Conservation (phyloP, 2,329 filamentous ascomycete genomes). For the Penicillium brasilianum region DNA sequence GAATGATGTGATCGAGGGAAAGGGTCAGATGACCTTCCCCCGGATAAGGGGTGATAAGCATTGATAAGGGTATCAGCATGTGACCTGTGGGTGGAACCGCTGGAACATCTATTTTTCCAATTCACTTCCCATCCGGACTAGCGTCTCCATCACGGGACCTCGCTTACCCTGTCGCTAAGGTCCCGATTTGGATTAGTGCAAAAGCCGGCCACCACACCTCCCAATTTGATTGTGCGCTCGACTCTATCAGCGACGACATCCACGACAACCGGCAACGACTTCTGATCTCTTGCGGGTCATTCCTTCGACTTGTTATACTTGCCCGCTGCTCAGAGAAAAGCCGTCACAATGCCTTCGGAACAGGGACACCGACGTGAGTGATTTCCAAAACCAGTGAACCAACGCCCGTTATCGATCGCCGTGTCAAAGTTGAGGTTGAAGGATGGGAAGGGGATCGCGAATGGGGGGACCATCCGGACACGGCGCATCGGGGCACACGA, state of each 20-base stretch:
- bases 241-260: slow-evolving; percentile 49
- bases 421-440: slow-evolving; percentile 4
- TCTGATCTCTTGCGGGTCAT: slow-evolving; percentile 45
- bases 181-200: slow-evolving; percentile 44
- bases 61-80: neutral
- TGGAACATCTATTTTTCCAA: slow-evolving; percentile 6
- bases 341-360: slow-evolving; percentile 84
- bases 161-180: slow-evolving; percentile 47
- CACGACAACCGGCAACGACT: slow-evolving; percentile 49
- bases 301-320: slow-evolving; percentile 49
- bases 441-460: slow-evolving; percentile 6
- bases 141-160: slow-evolving; percentile 39
- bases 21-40: neutral
- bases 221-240: slow-evolving; percentile 48
- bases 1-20: slow-evolving; percentile 21
- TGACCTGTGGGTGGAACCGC: neutral
- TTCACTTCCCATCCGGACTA: slow-evolving; percentile 23
- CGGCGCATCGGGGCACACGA: slow-evolving; percentile 18
- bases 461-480: neutral
- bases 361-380: slow-evolving; percentile 86
- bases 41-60: neutral
- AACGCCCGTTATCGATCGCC: slow-evolving; percentile 22
- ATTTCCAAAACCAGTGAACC: slow-evolving; percentile 23
- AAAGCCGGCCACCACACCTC: slow-evolving; percentile 42
- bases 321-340: slow-evolving; percentile 49